Evolutionary conservation across 192 early-diverging fungal species (phyloP).

Genomic region (Endogone sp.): DNA sequence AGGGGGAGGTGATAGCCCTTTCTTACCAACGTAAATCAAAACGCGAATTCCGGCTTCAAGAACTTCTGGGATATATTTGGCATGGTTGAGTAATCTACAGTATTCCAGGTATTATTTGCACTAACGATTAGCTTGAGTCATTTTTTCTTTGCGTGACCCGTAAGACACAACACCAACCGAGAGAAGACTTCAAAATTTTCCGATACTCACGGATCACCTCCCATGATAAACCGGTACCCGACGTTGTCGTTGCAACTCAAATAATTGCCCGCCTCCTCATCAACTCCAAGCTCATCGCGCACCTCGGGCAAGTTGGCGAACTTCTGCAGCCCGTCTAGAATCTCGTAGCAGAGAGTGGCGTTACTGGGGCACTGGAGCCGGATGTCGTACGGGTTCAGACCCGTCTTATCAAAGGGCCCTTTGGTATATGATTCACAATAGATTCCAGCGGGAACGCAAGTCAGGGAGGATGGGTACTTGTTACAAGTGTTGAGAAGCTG

Average conservation of each 20-base stretch:
- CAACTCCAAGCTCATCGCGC: slow-evolving; percentile 72
- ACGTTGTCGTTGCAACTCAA: slow-evolving; percentile 67
- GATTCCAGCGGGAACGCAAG: slow-evolving; percentile 76
- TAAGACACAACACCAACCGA: too few species aligned
- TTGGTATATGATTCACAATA: slow-evolving; percentile 80
- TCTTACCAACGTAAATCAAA: slow-evolving; percentile 79
- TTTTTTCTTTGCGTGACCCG: too few species aligned
- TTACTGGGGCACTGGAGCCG: slow-evolving; percentile 76
- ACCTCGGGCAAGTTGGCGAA: slow-evolving; percentile 81
- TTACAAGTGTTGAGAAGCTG: slow-evolving; percentile 80
- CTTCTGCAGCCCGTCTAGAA: slow-evolving; percentile 71
- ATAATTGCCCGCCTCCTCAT: slow-evolving; percentile 54
- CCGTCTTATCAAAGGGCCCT: slow-evolving; percentile 65
- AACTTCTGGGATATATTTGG: slow-evolving; percentile 32
- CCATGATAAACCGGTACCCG: slow-evolving; percentile 16
- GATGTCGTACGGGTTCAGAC: slow-evolving; percentile 94
- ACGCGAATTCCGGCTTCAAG: slow-evolving; percentile 80
- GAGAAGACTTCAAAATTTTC: too few species aligned
- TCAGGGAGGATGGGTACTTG: slow-evolving; percentile 68
- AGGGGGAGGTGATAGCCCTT: too few species aligned
- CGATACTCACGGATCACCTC: slow-evolving; percentile 15
- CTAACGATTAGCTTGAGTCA: too few species aligned
- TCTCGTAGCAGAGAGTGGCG: slow-evolving; percentile 84
- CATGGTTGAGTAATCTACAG: slow-evolving; percentile 27
- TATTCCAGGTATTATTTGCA: slow-evolving; percentile 24